Conservation (phyloP, 1,284 basidiomycete genomes). For the Microbotryomycetes sp. region DNA sequence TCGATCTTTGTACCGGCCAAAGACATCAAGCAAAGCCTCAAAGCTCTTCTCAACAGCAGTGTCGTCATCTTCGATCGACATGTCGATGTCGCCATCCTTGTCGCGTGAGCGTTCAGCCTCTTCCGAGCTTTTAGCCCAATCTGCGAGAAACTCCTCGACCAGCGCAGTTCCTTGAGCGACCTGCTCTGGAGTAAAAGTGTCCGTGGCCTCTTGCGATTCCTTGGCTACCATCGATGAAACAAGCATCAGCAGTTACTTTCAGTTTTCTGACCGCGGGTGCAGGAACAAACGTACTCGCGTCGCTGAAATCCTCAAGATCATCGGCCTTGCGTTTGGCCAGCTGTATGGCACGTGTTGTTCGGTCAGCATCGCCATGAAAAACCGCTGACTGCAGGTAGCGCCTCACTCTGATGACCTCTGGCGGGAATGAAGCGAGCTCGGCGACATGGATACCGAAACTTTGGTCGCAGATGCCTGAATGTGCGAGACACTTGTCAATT, state of each 20-base stretch:
- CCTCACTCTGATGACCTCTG: slow-evolving; percentile 77
- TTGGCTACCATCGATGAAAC: too few relatives aligned
- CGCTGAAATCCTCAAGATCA: slow-evolving; percentile 81
- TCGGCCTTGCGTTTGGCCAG: slow-evolving; percentile 91
- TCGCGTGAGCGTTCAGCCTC: neutral
- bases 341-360: slow-evolving; percentile 44
- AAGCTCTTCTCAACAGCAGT: slow-evolving; percentile 62
- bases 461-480: slow-evolving; percentile 60
- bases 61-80: slow-evolving; percentile 46
- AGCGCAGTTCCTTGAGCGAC: slow-evolving; percentile 62
- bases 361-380: neutral
- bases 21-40: slow-evolving; percentile 57
- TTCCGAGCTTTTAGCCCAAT: slow-evolving; percentile 53
- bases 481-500: slow-evolving; percentile 52
- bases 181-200: slow-evolving; percentile 16
- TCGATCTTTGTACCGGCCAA: slow-evolving; percentile 59
- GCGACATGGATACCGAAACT: slow-evolving; percentile 99
- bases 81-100: slow-evolving; percentile 7
- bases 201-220: slow-evolving; percentile 53
- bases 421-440: slow-evolving; percentile 90
- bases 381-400: neutral
- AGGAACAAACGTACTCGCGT: slow-evolving; percentile 6
- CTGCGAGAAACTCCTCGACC: slow-evolving; percentile 68
- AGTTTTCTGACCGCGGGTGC: too few relatives aligned
- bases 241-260: too few relatives aligned